Conservation (phyloP, 2,329 filamentous ascomycete species). For the Leptographium wingfieldii region DNA sequence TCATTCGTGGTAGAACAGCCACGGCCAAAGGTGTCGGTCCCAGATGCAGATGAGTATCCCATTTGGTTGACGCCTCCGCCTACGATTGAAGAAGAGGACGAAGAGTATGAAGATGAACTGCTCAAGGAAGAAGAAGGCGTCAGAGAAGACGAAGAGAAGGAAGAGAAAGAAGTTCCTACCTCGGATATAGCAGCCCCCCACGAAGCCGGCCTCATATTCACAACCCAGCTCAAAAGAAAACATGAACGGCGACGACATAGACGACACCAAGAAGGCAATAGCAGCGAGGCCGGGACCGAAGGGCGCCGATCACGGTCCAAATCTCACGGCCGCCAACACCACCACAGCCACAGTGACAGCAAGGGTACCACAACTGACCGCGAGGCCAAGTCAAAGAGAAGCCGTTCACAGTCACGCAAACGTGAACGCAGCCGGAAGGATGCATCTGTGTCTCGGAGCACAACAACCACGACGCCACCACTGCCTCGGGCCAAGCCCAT, state of each 20-base stretch:
- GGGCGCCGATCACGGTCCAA: slow-evolving; percentile 8
- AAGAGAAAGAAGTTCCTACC: slow-evolving; percentile 1
- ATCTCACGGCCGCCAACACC: slow-evolving; percentile 12
- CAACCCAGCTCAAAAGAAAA: slow-evolving; percentile 37
- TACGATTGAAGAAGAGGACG: slow-evolving; percentile 16
- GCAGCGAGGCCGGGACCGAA: slow-evolving; percentile 14
- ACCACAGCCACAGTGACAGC: slow-evolving; percentile 5
- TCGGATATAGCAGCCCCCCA: slow-evolving; percentile 20
- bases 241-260: slow-evolving; percentile 26
- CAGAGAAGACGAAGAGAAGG: slow-evolving; percentile 15
- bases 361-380: background rate
- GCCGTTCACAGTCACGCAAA: background rate
- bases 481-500: background rate
- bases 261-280: slow-evolving; percentile 18
- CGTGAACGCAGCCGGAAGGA: slow-evolving; percentile 6
- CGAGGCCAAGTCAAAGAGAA: background rate
- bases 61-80: slow-evolving; percentile 4
- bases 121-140: background rate
- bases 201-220: slow-evolving; percentile 25
- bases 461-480: slow-evolving; percentile 4
- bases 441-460: background rate
- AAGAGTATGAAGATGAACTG: slow-evolving; percentile 14
- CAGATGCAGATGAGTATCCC: background rate
- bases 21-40: background rate
- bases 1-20: background rate